Conservation (phyloP, 1,284 basidiomycete species). For the Sporisorium exsertum region DNA sequence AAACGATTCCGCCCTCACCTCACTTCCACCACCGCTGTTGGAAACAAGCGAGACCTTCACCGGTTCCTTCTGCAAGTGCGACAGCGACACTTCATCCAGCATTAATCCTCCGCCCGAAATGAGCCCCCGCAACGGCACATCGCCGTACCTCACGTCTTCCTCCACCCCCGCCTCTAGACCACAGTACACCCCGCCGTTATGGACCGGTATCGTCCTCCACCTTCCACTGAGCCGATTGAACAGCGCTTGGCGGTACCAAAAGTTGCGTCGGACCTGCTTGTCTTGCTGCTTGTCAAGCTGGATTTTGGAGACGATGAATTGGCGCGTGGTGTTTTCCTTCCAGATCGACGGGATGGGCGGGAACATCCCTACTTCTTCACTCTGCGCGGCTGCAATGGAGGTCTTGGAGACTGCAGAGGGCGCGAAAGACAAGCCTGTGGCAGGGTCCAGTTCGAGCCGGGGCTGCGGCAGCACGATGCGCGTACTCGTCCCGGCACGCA, state of each 20-base stretch:
- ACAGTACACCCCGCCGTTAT: not conserved
- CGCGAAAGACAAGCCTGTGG: not conserved
- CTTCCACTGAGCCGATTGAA: slow-evolving; percentile 77
- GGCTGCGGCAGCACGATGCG: slow-evolving; percentile 68
- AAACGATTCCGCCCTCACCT: slow-evolving; percentile 21
- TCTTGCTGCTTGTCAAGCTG: slow-evolving; percentile 76
- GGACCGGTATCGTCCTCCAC: slow-evolving; percentile 75
- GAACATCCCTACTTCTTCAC: slow-evolving; percentile 73
- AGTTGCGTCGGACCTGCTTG: slow-evolving; percentile 78
- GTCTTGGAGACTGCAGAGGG: slow-evolving; percentile 4
- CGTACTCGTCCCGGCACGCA: slow-evolving; percentile 26
- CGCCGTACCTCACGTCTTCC: slow-evolving; percentile 11
- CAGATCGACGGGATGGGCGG: slow-evolving; percentile 81
- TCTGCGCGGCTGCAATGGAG: slow-evolving; percentile 74
- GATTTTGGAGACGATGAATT: slow-evolving; percentile 87
- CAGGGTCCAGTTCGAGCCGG: slow-evolving; percentile 71
- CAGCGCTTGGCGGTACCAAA: slow-evolving; percentile 93
- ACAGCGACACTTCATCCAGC: slow-evolving; percentile 8
- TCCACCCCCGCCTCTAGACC: not conserved
- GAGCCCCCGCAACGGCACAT: slow-evolving; percentile 11
- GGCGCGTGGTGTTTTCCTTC: slow-evolving; percentile 74
- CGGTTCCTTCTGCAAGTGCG: slow-evolving; percentile 14
- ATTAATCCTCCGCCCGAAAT: slow-evolving; percentile 15
- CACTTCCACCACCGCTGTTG: not conserved
- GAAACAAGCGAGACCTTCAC: slow-evolving; percentile 17